Evolutionary conservation across 2,329 filamentous ascomycete genomes (phyloP).

Genomic region (Neofusicoccum sp.): DNA sequence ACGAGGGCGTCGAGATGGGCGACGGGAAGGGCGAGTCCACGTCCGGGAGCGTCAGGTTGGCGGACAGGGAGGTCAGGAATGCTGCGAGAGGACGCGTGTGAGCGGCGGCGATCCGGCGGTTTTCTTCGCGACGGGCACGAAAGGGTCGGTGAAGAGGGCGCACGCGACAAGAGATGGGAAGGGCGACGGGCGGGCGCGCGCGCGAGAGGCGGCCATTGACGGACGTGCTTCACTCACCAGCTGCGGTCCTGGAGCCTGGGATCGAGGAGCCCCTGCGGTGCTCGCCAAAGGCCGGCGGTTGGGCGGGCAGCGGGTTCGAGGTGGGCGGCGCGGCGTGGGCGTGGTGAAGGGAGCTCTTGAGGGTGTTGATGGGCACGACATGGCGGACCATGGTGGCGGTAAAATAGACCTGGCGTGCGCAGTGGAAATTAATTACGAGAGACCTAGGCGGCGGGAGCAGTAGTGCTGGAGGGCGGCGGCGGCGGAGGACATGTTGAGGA

Average conservation of each 20-base stretch:
- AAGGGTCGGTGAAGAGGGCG: background rate
- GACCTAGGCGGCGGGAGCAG: background rate
- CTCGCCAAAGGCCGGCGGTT: slow-evolving; percentile 17
- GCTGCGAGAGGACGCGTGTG: slow-evolving; percentile 48
- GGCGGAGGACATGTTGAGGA: slow-evolving; percentile 14
- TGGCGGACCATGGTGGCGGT: slow-evolving; percentile 18
- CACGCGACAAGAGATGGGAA: background rate
- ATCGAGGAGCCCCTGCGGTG: slow-evolving; percentile 20
- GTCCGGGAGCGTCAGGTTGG: slow-evolving; percentile 68
- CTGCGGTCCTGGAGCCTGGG: slow-evolving; percentile 39
- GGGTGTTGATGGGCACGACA: slow-evolving; percentile 19
- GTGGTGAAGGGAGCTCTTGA: slow-evolving; percentile 15
- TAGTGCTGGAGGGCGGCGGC: slow-evolving; percentile 5
- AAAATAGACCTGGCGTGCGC: background rate
- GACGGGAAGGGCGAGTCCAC: slow-evolving; percentile 55
- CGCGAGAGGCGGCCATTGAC: background rate
- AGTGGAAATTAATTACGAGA: background rate
- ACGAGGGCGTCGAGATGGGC: slow-evolving; percentile 64
- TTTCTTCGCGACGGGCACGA: background rate
- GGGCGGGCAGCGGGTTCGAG: background rate
- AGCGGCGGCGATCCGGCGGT: background rate
- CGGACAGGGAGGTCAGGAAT: slow-evolving; percentile 78
- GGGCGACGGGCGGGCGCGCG: background rate
- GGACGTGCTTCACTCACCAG: slow-evolving; percentile 29
- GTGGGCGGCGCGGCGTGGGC: slow-evolving; percentile 1